Percentiles rank a stretch among this genome's conserved stretches.
Conservation (phyloP, 2,329 filamentous ascomycete genomes). For the Pseudovirgaria hyperparasitica region DNA sequence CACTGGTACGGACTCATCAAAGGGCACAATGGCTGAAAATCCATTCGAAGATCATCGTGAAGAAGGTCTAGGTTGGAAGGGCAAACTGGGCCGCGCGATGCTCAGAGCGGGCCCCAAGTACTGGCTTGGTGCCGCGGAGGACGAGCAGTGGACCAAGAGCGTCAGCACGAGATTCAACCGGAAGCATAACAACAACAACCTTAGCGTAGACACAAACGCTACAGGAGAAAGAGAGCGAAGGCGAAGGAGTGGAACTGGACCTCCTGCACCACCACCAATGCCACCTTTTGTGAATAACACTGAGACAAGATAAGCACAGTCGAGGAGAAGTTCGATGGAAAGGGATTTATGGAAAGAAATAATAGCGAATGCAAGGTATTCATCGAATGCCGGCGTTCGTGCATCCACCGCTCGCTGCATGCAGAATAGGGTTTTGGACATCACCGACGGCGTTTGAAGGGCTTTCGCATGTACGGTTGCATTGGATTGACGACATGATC, state of each 20-base stretch:
- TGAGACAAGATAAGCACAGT: no score
- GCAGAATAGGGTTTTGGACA: no score
- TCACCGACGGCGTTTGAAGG: no score
- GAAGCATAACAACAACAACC: no score
- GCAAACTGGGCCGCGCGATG: conserved; percentile 68
- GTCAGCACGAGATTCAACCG: conserved; percentile 49
- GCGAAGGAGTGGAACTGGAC: conserved; percentile 49
- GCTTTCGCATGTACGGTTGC: no score
- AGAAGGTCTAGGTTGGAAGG: conserved; percentile 69
- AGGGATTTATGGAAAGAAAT: no score
- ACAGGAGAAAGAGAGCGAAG: conserved; percentile 46
- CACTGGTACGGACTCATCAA: conserved; percentile 24
- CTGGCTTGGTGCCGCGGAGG: conserved; percentile 61
- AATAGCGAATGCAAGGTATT: no score
- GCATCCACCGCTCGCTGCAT: no score
- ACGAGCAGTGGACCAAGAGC: conserved; percentile 55
- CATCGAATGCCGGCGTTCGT: no score
- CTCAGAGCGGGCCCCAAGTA: conserved; percentile 60
- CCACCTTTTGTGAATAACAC: no score
- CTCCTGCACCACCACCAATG: conserved; percentile 30
- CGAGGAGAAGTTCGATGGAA: no score
- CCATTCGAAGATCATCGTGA: conserved; percentile 57
- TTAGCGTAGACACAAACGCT: conserved; percentile 29
- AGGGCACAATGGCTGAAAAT: conserved; percentile 44
- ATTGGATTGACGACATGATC: no score